Conservation (phyloP, 1,139 yeast species). For the Fermentozyma sake region DNA sequence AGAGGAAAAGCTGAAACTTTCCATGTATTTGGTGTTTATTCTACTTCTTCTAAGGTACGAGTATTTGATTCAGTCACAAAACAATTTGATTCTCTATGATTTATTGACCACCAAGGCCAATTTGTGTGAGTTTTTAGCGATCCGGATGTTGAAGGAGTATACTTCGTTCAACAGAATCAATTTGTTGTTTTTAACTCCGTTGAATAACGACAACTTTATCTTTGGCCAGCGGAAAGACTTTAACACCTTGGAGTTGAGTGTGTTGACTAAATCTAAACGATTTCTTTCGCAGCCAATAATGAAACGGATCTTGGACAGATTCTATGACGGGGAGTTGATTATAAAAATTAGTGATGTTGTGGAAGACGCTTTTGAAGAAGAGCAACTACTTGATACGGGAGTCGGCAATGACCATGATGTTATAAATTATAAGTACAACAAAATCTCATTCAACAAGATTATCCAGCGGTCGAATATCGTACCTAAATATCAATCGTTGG, state of each 20-base stretch:
- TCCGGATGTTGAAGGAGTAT: constrained; percentile 49
- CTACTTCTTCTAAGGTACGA: constrained; percentile 36
- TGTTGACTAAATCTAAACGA: constrained; percentile 50
- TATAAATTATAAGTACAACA: constrained; percentile 32
- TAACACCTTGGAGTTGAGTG: constrained; percentile 52
- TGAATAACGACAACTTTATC: constrained; percentile 18
- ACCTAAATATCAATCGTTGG: constrained; percentile 42
- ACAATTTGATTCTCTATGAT: constrained; percentile 47
- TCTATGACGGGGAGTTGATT: constrained; percentile 50
- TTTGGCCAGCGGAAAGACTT: constrained; percentile 18
- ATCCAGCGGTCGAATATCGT: constrained; percentile 30
- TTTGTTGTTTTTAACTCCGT: constrained; percentile 39
- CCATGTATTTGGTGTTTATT: constrained; percentile 28
- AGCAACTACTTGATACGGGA: constrained; percentile 7
- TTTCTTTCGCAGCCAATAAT: constrained; percentile 56
- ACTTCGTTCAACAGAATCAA: constrained; percentile 43
- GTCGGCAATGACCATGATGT: constrained; percentile 11
- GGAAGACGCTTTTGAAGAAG: constrained; percentile 15
- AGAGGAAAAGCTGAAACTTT: constrained; percentile 14
- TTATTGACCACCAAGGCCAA: constrained; percentile 48
- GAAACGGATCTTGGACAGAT: constrained; percentile 44
- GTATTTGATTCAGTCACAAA: constrained; percentile 45
- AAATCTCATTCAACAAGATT: constrained; percentile 28
- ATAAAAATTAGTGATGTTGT: constrained; percentile 22
- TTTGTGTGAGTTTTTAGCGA: constrained; percentile 53